phyloP scores from a whole-genome alignment of 805 yeast species.

The Pichia paraexigua region DNA sequence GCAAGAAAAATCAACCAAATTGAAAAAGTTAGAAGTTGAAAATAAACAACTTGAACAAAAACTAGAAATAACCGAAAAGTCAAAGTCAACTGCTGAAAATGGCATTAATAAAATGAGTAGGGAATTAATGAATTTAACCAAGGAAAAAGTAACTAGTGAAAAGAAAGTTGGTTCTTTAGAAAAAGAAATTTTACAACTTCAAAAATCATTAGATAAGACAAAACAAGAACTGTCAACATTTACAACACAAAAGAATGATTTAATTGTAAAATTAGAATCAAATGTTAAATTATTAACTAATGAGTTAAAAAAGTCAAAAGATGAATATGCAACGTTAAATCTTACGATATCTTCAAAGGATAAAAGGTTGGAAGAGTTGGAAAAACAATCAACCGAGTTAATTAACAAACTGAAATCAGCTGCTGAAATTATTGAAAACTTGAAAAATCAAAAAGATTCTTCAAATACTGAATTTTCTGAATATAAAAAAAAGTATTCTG shows the following conservation, averaged over 20 bases:
- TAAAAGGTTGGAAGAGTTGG: slow-evolving; percentile 19
- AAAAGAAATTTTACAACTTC: slow-evolving; percentile 29
- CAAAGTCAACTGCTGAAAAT: slow-evolving; percentile 52
- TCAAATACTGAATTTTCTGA: slow-evolving; percentile 13
- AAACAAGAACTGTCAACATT: slow-evolving; percentile 21
- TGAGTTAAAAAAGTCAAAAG: slow-evolving; percentile 17
- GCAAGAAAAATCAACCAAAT: slow-evolving; percentile 16
- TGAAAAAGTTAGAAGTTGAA: slow-evolving; percentile 15
- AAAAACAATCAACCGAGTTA: slow-evolving; percentile 16
- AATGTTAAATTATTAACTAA: slow-evolving; percentile 10
- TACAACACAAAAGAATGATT: slow-evolving; percentile 17
- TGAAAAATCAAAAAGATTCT: slow-evolving; percentile 20
- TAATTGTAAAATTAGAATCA: slow-evolving; percentile 17
- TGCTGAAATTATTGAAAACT: slow-evolving; percentile 20
- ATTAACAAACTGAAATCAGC: slow-evolving; percentile 20
- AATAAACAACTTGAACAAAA: slow-evolving; percentile 25
- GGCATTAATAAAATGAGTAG: slow-evolving; percentile 88
- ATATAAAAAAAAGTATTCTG: not conserved
- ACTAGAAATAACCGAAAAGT: slow-evolving; percentile 26
- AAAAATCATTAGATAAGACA: slow-evolving; percentile 30
- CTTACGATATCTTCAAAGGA: slow-evolving; percentile 18
- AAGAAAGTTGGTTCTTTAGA: slow-evolving; percentile 35
- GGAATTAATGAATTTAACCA: slow-evolving; percentile 61
- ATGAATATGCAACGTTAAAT: slow-evolving; percentile 22
- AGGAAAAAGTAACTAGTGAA: slow-evolving; percentile 47